Base-by-base conservation (phyloP, 768 basidiomycete genomes). In the Lactifluus rugatus region DNA sequence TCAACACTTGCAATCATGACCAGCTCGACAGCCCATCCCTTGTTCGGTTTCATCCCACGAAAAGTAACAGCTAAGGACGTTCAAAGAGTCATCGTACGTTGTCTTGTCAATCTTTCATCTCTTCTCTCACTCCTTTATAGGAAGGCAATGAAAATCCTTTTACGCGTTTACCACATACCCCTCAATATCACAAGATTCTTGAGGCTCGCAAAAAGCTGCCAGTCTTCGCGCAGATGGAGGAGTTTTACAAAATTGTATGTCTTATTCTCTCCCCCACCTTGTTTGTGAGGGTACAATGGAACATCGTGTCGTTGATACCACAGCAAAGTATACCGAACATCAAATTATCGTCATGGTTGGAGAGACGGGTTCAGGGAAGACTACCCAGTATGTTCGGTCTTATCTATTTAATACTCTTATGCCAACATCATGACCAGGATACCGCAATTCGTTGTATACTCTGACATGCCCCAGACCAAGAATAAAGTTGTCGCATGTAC, bases 351-450 rank as follows among this genome's bases (percentile, higher is more conserved):
- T 93, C 60, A 86, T 93, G 82, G 87, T 91, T 58, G 89, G 94
- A 65, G 94, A 96, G 75, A 96, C 94, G 0, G 94, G 93, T 10
- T 88, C 91, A 26, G 94, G 93, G 34, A 97, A 95, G 76, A 96
- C 93, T 0, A 95, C 93, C 23, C 93, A 97, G 87, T 91, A 69
- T 70, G 89, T 23, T 21, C 10, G 28, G 21, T 47, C 19, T 11
- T 47, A 37, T 9, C 50, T 14, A 17, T n/a, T 32, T 8, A 7
- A 13, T 5, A 7, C 13, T 23, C 37, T 49, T 16, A 5, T 2
- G 17, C n/a, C 17, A 5, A 55, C 4, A 26, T 44, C 17, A 31
- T 28, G 32, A 16, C 23, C 68, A 93, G 92, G 74, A 96, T 98
- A 67, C 95, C 95, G 1, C 95, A 98, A 70, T 96, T 97, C 66